Conservation (phyloP, 345 rosid species). For the Diplotaxis tenuifolia region DNA sequence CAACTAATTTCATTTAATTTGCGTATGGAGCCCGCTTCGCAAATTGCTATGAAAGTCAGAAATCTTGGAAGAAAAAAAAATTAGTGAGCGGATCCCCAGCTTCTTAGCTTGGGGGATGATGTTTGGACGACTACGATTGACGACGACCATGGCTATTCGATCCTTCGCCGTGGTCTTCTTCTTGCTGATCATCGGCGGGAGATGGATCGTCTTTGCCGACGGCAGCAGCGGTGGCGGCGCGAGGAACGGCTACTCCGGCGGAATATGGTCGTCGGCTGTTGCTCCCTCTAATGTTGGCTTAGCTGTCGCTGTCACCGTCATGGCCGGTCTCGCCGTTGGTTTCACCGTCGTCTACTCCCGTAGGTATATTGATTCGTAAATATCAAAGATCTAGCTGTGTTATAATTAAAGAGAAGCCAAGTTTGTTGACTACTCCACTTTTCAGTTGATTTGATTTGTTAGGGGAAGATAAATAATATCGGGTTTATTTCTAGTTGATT, state of each 20-base stretch:
- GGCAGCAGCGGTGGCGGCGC: slow-evolving; percentile 45
- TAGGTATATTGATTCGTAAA: slow-evolving; percentile 42
- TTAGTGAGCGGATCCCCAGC: slow-evolving; percentile 34
- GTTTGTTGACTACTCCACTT: too few relatives aligned
- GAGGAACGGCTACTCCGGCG: slow-evolving; percentile 43
- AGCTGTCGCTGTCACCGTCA: slow-evolving; percentile 68
- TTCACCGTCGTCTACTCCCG: slow-evolving; percentile 61
- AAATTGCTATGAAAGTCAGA: slow-evolving; percentile 24
- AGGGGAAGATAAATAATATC: neutral
- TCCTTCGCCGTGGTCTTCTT: slow-evolving; percentile 21
- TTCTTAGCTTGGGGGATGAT: slow-evolving; percentile 46
- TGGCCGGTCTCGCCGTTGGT: slow-evolving; percentile 74
- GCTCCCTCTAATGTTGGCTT: slow-evolving; percentile 53
- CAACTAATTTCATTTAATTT: slow-evolving; percentile 1
- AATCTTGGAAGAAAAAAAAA: slow-evolving; percentile 8
- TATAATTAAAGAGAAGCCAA: neutral
- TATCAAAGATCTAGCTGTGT: slow-evolving; percentile 13
- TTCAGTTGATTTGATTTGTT: neutral
- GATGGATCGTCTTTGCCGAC: slow-evolving; percentile 51
- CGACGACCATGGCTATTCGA: slow-evolving; percentile 15
- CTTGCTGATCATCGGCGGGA: slow-evolving; percentile 42
- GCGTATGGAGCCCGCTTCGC: neutral
- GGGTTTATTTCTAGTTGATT: neutral
- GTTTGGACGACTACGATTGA: slow-evolving; percentile 33
- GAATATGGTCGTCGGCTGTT: slow-evolving; percentile 48